Conservation (phyloP, 2,329 filamentous ascomycete species). For the Aureobasidium melanogenum region DNA sequence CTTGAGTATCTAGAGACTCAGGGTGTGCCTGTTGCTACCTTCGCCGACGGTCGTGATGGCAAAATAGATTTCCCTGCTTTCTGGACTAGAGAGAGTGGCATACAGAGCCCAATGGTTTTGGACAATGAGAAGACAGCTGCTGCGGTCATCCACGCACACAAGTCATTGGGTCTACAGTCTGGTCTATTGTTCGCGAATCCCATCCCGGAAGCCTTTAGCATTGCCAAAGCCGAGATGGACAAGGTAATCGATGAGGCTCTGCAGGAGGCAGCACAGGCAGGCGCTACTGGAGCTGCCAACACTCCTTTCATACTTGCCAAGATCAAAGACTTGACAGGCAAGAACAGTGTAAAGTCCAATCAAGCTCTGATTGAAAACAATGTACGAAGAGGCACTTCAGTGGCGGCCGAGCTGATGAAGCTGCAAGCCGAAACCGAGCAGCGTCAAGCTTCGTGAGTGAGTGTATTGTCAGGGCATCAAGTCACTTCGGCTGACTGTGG, state of each 20-base stretch:
- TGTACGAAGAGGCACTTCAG: constrained; percentile 53
- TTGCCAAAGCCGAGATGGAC: constrained; percentile 64
- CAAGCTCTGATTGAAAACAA: constrained; percentile 59
- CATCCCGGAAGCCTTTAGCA: constrained; percentile 60
- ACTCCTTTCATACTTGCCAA: constrained; percentile 75
- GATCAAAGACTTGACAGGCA: constrained; percentile 69
- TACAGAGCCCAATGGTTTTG: constrained; percentile 68
- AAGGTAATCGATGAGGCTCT: constrained; percentile 60
- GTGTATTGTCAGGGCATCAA: neutral
- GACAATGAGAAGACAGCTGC: constrained; percentile 73
- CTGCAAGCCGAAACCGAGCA: constrained; percentile 36
- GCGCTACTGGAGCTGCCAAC: constrained; percentile 64
- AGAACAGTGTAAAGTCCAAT: constrained; percentile 66
- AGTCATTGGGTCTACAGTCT: constrained; percentile 60
- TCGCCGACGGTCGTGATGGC: constrained; percentile 68
- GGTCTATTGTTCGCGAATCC: constrained; percentile 87
- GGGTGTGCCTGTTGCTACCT: constrained; percentile 77
- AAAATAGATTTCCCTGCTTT: constrained; percentile 84
- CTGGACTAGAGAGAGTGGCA: constrained; percentile 79
- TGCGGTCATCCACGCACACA: constrained; percentile 76
- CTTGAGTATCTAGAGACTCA: constrained; percentile 70
- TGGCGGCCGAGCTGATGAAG: constrained; percentile 54
- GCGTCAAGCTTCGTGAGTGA: constrained; percentile 29
- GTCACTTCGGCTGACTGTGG: constrained; percentile 6
- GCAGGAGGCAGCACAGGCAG: constrained; percentile 53